These are phyloP conservation scores for Primulina eburnea DNA, from an alignment of 257 asterid genomes.

Conservation along the genomic window DNA sequence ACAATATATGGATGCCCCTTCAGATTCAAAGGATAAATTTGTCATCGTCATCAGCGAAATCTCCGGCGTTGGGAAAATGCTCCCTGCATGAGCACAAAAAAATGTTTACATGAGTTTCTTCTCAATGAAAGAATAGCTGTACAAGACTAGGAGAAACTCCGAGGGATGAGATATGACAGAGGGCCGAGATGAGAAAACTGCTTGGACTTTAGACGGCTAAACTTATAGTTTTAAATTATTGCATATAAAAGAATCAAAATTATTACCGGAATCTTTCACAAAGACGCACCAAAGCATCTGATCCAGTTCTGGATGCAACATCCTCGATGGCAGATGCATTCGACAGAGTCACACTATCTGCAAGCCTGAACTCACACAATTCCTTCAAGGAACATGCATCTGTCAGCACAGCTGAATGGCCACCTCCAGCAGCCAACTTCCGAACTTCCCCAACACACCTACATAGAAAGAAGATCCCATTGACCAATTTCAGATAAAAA, in stretches of 20 bases:
- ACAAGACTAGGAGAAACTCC: background rate
- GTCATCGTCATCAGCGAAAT: conserved; percentile 28
- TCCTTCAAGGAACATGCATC: conserved; percentile 96
- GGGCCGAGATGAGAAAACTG: background rate
- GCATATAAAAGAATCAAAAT: background rate
- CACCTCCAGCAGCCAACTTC: conserved; percentile 92
- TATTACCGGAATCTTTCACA: conserved; percentile 75
- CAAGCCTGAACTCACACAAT: conserved; percentile 78
- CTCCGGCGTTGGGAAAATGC: conserved; percentile 50
- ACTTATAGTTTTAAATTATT: background rate
- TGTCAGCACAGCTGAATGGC: conserved; percentile 91
- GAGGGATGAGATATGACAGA: background rate
- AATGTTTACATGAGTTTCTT: background rate
- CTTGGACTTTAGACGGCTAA: background rate
- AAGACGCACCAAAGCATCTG: conserved; percentile 84
- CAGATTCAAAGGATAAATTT: conserved; percentile 21
- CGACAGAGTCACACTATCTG: conserved; percentile 56
- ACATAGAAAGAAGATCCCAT: conserved; percentile 17
- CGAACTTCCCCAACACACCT: conserved; percentile 96
- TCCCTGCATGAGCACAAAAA: conserved; percentile 50
- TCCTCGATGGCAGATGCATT: conserved; percentile 76
- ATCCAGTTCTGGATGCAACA: conserved; percentile 76
- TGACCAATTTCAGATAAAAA: background rate
- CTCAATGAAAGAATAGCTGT: background rate
- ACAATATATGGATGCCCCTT: background rate